These are phyloP conservation scores for Gossypium lobatum DNA, from an alignment of 441 rosid species.

Conservation along the genomic window DNA sequence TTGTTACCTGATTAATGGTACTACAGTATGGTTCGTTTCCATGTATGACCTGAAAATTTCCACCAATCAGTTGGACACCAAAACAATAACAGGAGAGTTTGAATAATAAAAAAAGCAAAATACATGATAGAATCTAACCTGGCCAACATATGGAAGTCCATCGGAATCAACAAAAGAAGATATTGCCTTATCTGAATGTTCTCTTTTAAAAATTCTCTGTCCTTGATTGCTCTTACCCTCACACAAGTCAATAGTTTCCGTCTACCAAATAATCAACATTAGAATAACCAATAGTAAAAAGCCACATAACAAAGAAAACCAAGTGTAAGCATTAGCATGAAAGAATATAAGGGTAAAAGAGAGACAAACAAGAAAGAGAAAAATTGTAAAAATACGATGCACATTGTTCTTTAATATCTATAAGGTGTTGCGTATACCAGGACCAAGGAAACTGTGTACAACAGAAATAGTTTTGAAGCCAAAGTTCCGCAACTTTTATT, in stretches of 20 bases:
- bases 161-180: slow-evolving; percentile 69
- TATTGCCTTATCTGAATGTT: slow-evolving; percentile 38
- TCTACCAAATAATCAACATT: slow-evolving; percentile 37
- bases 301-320: background rate
- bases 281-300: background rate
- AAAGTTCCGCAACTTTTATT: background rate
- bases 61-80: slow-evolving; percentile 12
- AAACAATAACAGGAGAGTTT: background rate
- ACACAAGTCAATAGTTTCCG: slow-evolving; percentile 78
- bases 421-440: background rate
- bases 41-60: slow-evolving; percentile 50
- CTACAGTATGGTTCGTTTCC: slow-evolving; percentile 71
- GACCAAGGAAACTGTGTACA: background rate
- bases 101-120: background rate
- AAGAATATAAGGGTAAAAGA: background rate
- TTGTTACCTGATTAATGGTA: slow-evolving; percentile 49
- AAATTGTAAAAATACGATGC: background rate
- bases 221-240: slow-evolving; percentile 44
- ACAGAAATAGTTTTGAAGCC: background rate
- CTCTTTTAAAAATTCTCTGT: slow-evolving; percentile 50
- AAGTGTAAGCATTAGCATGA: background rate
- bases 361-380: slow-evolving; percentile 5
- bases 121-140: slow-evolving; percentile 40
- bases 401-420: background rate
- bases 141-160: slow-evolving; percentile 94